Base-by-base conservation (phyloP, 2,329 filamentous ascomycete species). In the Cryphonectria naterciae region DNA sequence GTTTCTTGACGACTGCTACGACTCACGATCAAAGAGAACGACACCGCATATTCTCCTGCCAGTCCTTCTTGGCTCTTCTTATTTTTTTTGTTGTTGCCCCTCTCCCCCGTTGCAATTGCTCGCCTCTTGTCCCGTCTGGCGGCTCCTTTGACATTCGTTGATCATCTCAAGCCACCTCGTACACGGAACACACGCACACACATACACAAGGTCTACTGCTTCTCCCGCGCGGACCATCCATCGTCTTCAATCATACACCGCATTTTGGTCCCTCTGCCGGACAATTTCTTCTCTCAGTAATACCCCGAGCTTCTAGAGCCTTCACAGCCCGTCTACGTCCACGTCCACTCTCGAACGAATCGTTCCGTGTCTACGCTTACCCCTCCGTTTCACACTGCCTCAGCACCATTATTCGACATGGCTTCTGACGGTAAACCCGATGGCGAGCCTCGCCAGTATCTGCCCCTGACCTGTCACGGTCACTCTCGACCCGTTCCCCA, bases 401-500 rank as follows among this genome's bases (percentile, higher is more conserved):
- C 35, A 2, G 8, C 39, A 56, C 10, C 46, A 41, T 25, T 39
- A 41, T 25, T 32, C 61, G 70, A 58, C 62, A 81, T 81, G 80
- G 75, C 78, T 46, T 73, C 77, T 71, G 74, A 75, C 17, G 41
- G 63, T 0, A 65, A 65, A 10, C 41, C 70, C 75, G 17, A 70
- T 46, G 65, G 66, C 49, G 69, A 68, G 46, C 76, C 80, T 72
- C 84, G 86, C 68, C 86, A 88, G 80, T 93, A 94, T 70, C 94
- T 97, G 68, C 95, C 95, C 70, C 84, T 98, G 80, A 98, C 95
- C 75, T 98, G 95, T 81, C 95, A 98, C 81, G 95, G 95, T 74
- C 95, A 98, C 81, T 97, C 95, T 67, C 90, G 95, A 72, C 95
- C 95, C 1, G 94, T 98, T 68, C 94, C 95, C 8, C 95, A 98